Evolutionary conservation across 1,284 basidiomycete genomes (phyloP), one percentile per base, ranked within the genome.

Genomic region (Heterobasidion occidentale): DNA sequence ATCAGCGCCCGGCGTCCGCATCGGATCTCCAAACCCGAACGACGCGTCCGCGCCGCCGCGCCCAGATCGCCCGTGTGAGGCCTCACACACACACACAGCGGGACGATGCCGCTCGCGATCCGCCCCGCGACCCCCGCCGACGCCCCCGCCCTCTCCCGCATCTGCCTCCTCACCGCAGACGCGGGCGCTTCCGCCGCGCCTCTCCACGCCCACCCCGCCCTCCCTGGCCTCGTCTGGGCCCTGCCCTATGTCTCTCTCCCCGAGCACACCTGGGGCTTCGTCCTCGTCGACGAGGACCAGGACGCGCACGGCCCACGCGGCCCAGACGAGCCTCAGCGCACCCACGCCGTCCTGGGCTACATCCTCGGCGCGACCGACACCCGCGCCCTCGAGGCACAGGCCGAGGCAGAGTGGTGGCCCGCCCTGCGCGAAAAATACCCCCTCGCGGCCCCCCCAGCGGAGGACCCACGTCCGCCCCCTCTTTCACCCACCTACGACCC

Each of bases 141-240:
- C 63, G 74, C 74, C 12, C 65, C 72, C 2, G 74, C 80, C 0
- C 71, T 91, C 50, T 85, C 83, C 56, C 77, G 71, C 53, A 86
- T 91, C 63, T 91, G 88, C 65, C 76, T 91, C 45, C 74, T 87
- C 56, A 91, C 88, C 3, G 86, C 77, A 12, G 77, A 86, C 57
- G 86, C 85, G 38, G 88, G 89, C 47, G 70, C 71, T 60, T 83
- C 84, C 57, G 86, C 84, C 33, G 82, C 83, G 65, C 61, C 63
- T 36, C 71, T 82, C 33, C 84, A 89, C 70, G 77, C 80, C 36
- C 77, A 76, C 61, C 71, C 70, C 17, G 84, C 87, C 61, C 77
- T 90, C 35, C 82, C 80, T 7, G 86, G 88, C 3, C 73, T 88
- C 42, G 74, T 85, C 46, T 90, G 82, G 62, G 83, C 87, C 3